These are phyloP conservation scores for Colletotrichum australisinense DNA, from an alignment of 2,329 filamentous ascomycete species.

Conservation along the genomic window DNA sequence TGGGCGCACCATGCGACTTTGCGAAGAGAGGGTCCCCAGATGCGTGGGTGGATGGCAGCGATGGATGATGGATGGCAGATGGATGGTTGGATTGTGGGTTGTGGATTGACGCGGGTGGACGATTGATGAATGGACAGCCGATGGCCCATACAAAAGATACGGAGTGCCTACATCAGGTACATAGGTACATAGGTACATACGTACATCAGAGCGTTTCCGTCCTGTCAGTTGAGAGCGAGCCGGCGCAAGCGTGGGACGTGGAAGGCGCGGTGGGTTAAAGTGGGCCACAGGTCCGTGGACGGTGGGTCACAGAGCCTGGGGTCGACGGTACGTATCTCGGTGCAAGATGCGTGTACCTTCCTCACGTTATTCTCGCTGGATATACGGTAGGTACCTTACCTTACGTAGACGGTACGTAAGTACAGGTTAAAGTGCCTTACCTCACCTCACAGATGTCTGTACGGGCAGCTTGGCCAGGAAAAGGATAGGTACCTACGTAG, in stretches of 20 bases:
- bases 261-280: neutral
- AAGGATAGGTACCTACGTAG: neutral
- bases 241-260: neutral
- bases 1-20: neutral
- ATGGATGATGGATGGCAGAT: neutral
- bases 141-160: neutral
- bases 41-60: neutral
- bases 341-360: neutral
- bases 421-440: neutral
- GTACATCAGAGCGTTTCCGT: neutral
- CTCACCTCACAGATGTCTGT: neutral
- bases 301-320: neutral
- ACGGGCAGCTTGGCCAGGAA: neutral
- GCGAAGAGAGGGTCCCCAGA: neutral
- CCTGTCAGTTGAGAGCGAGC: neutral
- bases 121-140: neutral
- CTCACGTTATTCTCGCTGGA: too few species aligned
- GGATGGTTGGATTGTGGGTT: neutral
- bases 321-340: neutral
- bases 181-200: too few species aligned
- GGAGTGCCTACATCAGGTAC: too few species aligned
- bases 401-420: neutral
- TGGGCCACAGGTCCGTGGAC: neutral
- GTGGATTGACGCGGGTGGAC: slow-evolving; percentile 3
- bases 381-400: neutral